Percentiles rank a stretch among this genome's conserved stretches.
These are phyloP conservation scores for Globisporangium cederbergense DNA, from an alignment of 352 stramenopile species.

Conservation along the genomic window DNA sequence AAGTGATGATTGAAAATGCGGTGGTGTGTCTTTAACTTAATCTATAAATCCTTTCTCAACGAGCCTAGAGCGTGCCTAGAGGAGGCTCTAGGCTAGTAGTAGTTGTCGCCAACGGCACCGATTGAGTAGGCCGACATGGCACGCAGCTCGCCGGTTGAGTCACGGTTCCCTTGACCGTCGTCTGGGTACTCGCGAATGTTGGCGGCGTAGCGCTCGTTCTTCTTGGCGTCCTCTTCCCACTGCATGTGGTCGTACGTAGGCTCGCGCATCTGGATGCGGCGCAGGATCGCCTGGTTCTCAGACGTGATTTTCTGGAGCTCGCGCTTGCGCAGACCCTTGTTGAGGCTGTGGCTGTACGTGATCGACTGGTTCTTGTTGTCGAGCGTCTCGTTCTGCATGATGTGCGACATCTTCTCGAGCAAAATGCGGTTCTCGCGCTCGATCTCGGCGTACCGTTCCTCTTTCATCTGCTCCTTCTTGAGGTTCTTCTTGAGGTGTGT, in stretches of 20 bases:
- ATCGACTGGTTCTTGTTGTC: conserved; percentile 87
- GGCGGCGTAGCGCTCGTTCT: conserved; percentile 78
- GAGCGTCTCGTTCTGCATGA: conserved; percentile 88
- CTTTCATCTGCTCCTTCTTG: conserved; percentile 97
- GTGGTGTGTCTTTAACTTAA: conserved; percentile 9
- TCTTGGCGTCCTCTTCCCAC: conserved; percentile 86
- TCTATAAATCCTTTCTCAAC: neutral
- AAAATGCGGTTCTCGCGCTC: conserved; percentile 96
- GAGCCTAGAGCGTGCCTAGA: neutral
- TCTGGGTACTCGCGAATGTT: conserved; percentile 88
- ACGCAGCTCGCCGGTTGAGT: conserved; percentile 42
- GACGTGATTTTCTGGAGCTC: conserved; percentile 85
- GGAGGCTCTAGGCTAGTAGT: conserved; percentile 19
- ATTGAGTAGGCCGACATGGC: conserved; percentile 60
- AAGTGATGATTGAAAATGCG: neutral
- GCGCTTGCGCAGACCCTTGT: conserved; percentile 79
- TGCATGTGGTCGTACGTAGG: conserved; percentile 89
- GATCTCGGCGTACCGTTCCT: conserved; percentile 93
- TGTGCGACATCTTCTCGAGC: conserved; percentile 97
- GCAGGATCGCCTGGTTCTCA: conserved; percentile 86
- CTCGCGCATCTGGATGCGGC: conserved; percentile 87
- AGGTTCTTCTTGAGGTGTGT: conserved; percentile 93
- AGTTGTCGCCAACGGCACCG: conserved; percentile 37
- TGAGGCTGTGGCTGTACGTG: conserved; percentile 73
- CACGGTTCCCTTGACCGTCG: conserved; percentile 26